These are phyloP conservation scores for Boletus sp. DNA, from an alignment of 1,284 basidiomycete species.

Conservation along the genomic window DNA sequence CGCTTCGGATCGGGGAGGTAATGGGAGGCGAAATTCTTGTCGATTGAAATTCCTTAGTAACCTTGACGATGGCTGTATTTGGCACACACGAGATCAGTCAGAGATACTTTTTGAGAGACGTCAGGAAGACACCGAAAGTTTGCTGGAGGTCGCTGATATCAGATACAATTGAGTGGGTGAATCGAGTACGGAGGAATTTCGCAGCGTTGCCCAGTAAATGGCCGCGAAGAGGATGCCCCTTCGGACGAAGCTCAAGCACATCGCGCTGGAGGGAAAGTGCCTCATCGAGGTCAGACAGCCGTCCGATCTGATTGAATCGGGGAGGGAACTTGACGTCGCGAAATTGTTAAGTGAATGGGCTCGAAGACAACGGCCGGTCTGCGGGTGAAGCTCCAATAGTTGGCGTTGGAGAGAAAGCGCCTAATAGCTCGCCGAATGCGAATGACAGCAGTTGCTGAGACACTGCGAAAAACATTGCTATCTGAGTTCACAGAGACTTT, in stretches of 20 bases:
- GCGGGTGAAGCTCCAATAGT: background rate
- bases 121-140: too few relatives aligned
- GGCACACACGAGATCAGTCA: too few relatives aligned
- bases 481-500: conserved; percentile 2
- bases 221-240: background rate
- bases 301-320: background rate
- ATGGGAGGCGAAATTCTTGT: too few relatives aligned
- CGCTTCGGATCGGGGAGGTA: too few relatives aligned
- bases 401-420: background rate
- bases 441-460: too few relatives aligned
- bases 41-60: too few relatives aligned
- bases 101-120: too few relatives aligned
- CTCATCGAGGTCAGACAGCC: background rate
- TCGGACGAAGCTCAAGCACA: background rate
- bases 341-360: background rate
- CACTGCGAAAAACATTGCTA: too few relatives aligned
- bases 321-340: background rate
- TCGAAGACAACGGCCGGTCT: background rate
- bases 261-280: background rate
- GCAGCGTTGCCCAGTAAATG: background rate
- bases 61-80: too few relatives aligned
- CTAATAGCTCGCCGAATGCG: background rate
- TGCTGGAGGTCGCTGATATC: too few relatives aligned
- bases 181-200: background rate
- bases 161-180: background rate